A percentile compares a stretch with the other conserved stretches of the same genome.
Evolutionary conservation across 2,329 filamentous ascomycete species (phyloP).

Genomic region (Diaporthe helianthi): DNA sequence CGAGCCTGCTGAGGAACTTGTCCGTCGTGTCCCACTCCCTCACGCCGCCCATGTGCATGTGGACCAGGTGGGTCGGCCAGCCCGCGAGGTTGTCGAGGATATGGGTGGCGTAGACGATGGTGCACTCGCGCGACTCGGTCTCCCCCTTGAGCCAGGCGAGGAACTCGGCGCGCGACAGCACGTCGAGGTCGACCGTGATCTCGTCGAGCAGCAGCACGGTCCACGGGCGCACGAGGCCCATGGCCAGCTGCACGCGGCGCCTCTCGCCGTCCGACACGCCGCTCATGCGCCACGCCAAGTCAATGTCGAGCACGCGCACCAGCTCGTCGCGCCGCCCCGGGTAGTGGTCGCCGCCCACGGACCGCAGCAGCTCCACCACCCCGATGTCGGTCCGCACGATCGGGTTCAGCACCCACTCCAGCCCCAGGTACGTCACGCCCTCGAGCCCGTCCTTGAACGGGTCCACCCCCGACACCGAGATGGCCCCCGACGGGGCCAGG

Average conservation of each 20-base stretch:
- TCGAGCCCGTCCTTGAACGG: slow-evolving; percentile 90
- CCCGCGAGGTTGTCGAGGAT: slow-evolving; percentile 93
- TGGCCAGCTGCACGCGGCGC: slow-evolving; percentile 89
- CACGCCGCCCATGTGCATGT: slow-evolving; percentile 90
- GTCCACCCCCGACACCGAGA: slow-evolving; percentile 82
- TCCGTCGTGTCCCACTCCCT: slow-evolving; percentile 84
- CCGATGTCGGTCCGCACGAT: slow-evolving; percentile 96
- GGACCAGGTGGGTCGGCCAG: slow-evolving; percentile 95
- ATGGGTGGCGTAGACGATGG: slow-evolving; percentile 96
- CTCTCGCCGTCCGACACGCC: slow-evolving; percentile 93
- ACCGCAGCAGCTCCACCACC: slow-evolving; percentile 82
- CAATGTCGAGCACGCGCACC: slow-evolving; percentile 87
- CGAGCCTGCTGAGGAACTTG: slow-evolving; percentile 66
- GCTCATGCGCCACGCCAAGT: slow-evolving; percentile 93
- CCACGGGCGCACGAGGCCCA: slow-evolving; percentile 94
- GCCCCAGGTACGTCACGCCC: slow-evolving; percentile 94
- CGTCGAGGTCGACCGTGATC: slow-evolving; percentile 95
- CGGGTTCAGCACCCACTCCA: slow-evolving; percentile 97
- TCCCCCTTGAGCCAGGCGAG: slow-evolving; percentile 85
- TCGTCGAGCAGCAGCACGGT: slow-evolving; percentile 90
- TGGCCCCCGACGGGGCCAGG: slow-evolving; percentile 77
- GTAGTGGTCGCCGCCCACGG: slow-evolving; percentile 86
- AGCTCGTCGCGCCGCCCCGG: slow-evolving; percentile 85
- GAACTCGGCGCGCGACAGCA: slow-evolving; percentile 85
- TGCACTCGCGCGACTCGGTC: slow-evolving; percentile 82